Evolutionary conservation across 352 stramenopile species (phyloP), one percentile per base, ranked within the genome.

Genomic region (Pythium periplocum): DNA sequence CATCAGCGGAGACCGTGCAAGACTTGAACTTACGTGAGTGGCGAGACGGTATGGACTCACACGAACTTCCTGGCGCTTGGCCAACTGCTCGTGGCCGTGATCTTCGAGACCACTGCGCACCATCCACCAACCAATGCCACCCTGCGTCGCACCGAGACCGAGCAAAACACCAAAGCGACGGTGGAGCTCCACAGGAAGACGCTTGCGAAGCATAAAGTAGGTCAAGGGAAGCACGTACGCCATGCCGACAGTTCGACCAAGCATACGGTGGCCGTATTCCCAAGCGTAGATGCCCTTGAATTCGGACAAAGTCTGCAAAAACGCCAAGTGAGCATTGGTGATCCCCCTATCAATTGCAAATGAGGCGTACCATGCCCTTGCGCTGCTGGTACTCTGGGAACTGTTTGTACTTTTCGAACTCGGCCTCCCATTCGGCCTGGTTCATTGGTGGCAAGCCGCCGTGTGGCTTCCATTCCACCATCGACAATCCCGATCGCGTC

Each of bases 71-170:
- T 96, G 93, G 44, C 74, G 68, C 57, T 95, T 88, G 38, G 73
- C 39, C 10, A 92, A 57, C 51, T 90, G 78, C 54, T 88, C 69
- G 37, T 86, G 65, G 51, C 77, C 81, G 71, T 98, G 90, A 32
- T 99, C 86, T 54, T 98, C 94, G 3, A 99, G 72, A 11, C 97
- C 97, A 60, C 87, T 98, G 72, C 97, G 97, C 46, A 99, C 97
- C 97, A 99, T 99, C 97, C 97, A 99, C 97, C 97, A 99, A 48
- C 97, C 97, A 26, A 99, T 91, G 34, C 41, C 78, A 51, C 78
- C 82, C 35, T 90, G 85, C 3, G 83, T 70, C 32, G 77, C 79
- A 40, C 84, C 80, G 11, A 92, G 69, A 45, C 75, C 61, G 35
- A 95, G 61, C 4, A 92, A 64, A 31, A 84, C 52, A 6, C 44